Percentiles rank a stretch among this genome's conserved stretches.
These are phyloP conservation scores for Naganishia liquefaciens DNA, from an alignment of 1,284 basidiomycete genomes.

Conservation along the genomic window DNA sequence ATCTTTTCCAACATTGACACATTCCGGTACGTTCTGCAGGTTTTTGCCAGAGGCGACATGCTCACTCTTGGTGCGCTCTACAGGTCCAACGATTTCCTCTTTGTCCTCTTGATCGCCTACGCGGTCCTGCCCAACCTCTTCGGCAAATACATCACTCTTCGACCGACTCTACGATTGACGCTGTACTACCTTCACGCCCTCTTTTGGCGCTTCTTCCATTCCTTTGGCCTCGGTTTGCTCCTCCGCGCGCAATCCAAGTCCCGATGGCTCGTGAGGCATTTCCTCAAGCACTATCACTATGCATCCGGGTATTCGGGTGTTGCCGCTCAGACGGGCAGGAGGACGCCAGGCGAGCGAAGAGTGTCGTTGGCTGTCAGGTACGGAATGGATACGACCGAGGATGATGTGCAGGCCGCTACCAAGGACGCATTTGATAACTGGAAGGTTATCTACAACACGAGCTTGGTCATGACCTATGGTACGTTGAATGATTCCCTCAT, in stretches of 20 bases:
- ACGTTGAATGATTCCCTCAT: constrained; percentile 42
- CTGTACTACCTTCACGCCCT: constrained; percentile 81
- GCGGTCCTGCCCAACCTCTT: constrained; percentile 58
- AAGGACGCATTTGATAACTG: constrained; percentile 92
- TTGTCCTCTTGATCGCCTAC: constrained; percentile 64
- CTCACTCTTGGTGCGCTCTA: background rate
- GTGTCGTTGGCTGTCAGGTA: constrained; percentile 28
- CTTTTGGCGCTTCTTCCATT: constrained; percentile 84
- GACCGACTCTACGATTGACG: constrained; percentile 55
- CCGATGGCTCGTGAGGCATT: constrained; percentile 91
- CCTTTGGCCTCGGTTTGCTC: constrained; percentile 79
- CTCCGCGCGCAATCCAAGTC: constrained; percentile 79
- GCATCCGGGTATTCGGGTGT: constrained; percentile 34
- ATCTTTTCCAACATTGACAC: constrained; percentile 80
- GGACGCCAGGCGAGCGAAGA: constrained; percentile 5
- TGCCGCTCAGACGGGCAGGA: constrained; percentile 7
- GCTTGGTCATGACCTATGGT: constrained; percentile 93
- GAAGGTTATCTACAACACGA: constrained; percentile 91
- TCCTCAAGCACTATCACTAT: constrained; percentile 87
- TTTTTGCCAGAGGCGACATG: background rate
- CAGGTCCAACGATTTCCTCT: constrained; percentile 68
- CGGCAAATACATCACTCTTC: constrained; percentile 55
- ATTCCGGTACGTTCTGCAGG: constrained; percentile 63
- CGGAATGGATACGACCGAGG: constrained; percentile 55
- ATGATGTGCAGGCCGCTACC: constrained; percentile 65